Conservation (phyloP, 2,329 filamentous ascomycete genomes). For the Alternaria alternata region DNA sequence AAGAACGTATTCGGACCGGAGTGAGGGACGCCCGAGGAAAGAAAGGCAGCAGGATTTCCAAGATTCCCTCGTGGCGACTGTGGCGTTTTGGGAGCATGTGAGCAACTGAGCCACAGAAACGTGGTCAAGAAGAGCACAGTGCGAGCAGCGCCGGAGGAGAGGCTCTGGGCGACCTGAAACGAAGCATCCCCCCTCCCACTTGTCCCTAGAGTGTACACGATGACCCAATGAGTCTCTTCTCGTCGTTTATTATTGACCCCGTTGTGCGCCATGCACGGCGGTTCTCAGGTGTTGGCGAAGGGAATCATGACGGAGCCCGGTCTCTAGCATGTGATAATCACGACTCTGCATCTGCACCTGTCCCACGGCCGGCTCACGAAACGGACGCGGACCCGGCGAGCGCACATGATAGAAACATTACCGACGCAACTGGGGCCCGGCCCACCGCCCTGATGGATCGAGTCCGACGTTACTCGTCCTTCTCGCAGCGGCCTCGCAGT, state of each 20-base stretch:
- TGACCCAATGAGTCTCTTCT: slow-evolving; percentile 51
- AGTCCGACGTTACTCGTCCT: slow-evolving; percentile 32
- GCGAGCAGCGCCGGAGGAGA: slow-evolving; percentile 15
- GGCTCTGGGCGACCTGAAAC: not conserved
- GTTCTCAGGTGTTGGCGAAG: slow-evolving; percentile 41
- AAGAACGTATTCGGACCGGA: slow-evolving; percentile 11
- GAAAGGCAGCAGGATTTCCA: not conserved
- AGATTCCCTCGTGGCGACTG: slow-evolving; percentile 11
- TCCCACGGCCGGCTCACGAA: slow-evolving; percentile 16
- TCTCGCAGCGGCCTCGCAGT: slow-evolving; percentile 33
- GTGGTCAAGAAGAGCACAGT: slow-evolving; percentile 20
- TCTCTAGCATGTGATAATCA: slow-evolving; percentile 42
- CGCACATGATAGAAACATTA: slow-evolving; percentile 12
- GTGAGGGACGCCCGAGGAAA: not conserved
- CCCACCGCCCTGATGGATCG: slow-evolving; percentile 24
- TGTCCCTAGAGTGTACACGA: slow-evolving; percentile 12
- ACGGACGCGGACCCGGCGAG: slow-evolving; percentile 14
- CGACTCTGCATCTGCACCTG: slow-evolving; percentile 10
- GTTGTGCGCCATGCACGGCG: slow-evolving; percentile 52
- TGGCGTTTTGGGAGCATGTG: slow-evolving; percentile 19
- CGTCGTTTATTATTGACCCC: slow-evolving; percentile 52
- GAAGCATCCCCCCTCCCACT: not conserved
- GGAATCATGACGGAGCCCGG: slow-evolving; percentile 24
- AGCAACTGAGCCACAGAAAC: slow-evolving; percentile 17
- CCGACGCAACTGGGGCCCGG: slow-evolving; percentile 15